Base-by-base conservation (phyloP, 2,329 filamentous ascomycete genomes). In the Epichloe hybrida region DNA sequence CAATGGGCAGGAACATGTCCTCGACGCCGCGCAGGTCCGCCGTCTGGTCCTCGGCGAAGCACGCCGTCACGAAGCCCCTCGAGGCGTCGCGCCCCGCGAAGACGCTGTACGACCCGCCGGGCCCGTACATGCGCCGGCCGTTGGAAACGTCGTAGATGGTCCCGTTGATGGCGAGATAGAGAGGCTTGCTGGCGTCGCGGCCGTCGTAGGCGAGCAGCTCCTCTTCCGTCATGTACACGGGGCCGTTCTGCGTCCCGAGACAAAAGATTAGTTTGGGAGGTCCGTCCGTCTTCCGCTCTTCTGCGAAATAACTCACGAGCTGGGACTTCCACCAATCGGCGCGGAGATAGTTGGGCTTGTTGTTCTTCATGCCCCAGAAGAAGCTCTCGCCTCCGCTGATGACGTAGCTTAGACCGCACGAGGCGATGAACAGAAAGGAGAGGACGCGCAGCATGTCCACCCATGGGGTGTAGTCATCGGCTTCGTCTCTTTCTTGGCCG, bases 121-220 rank as follows among this genome's bases (percentile, higher is more conserved):
- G 84, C 0, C 87, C 87, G 71, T 93, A 93, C 68, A 85, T 72
- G 66, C 76, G 67, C 58, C 79, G 74, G 50, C 81, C 82, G 34
- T 75, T 69, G n/a, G 79, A 79, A 40, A 94, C 88, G 67, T 94
- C 88, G 75, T 85, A 93, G 69, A 94, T 86, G 52, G 81, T 86
- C 62, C 86, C 84, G 71, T 93, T 91, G 61, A 98, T 81, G 55
- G 89, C 88, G 51, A 98, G 78, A 72, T 95, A 95, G 65, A 97
- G 80, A 6, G 93, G 93, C 53, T 84, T 81, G 7, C 69, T 66
- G 9, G 81, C 72, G 67, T 95, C 82, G 52, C 72, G 76, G 69
- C 93, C 94, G 69, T 95, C 83, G 74, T 86, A 94, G 48, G 72
- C 65, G 45, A 77, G 66, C 46, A 98, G 82, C 65, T 96, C 75